Percentiles rank a stretch among this genome's conserved stretches.
phyloP scores from a whole-genome alignment of 768 basidiomycete genomes.

The Cyathus striatus region DNA sequence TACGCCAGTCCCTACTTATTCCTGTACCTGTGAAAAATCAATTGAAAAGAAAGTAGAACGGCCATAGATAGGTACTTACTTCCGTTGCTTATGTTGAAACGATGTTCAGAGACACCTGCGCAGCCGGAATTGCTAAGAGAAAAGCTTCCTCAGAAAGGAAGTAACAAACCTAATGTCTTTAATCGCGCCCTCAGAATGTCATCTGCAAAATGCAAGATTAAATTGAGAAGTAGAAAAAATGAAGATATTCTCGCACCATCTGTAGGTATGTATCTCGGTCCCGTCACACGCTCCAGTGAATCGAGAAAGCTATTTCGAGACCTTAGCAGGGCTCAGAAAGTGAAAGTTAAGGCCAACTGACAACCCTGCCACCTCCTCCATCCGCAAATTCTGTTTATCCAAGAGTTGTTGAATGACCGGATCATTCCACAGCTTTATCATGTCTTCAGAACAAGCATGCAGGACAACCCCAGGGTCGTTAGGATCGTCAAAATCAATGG shows the following conservation, averaged over 20 bases:
- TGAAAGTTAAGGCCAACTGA: conserved; percentile 27
- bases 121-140: conserved; percentile 1
- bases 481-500: conserved; percentile 39
- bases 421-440: conserved; percentile 62
- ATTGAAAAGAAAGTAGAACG: not conserved
- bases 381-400: conserved; percentile 44
- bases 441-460: conserved; percentile 57
- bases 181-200: conserved; percentile 69
- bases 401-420: conserved; percentile 46
- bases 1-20: conserved; percentile 34
- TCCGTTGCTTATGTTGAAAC: conserved; percentile 54
- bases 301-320: conserved; percentile 59
- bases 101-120: conserved; percentile 64
- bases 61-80: not conserved
- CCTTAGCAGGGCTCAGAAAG: conserved; percentile 10
- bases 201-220: conserved; percentile 29
- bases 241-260: conserved; percentile 40
- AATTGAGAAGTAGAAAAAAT: not conserved
- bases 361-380: conserved; percentile 74
- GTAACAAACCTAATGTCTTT: conserved; percentile 41
- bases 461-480: conserved; percentile 55
- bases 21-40: conserved; percentile 12
- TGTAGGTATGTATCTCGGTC: conserved; percentile 57
- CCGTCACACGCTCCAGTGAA: conserved; percentile 56
- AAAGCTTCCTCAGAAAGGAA: not conserved